A percentile compares a stretch with the other conserved stretches of the same genome.
Conservation (phyloP, 352 stramenopile genomes). For the Phytophthora podocarpi region DNA sequence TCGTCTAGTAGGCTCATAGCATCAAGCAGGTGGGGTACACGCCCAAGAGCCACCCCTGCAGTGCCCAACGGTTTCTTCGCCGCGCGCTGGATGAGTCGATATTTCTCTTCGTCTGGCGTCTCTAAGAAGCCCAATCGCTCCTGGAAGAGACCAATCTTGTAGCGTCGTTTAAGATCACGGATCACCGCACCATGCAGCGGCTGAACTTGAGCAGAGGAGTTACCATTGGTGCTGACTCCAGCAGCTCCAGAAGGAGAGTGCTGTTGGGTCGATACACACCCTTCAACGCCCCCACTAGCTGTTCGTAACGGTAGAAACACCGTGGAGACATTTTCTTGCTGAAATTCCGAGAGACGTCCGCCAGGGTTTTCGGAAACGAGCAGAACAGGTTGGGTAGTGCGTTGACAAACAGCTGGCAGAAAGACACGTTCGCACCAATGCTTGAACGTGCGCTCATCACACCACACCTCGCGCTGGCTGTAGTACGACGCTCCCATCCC, state of each 20-base stretch:
- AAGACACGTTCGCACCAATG: constrained; percentile 61
- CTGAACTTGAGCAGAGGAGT: constrained; percentile 30
- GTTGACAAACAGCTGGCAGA: constrained; percentile 45
- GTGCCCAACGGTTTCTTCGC: constrained; percentile 39
- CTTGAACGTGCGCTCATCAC: constrained; percentile 53
- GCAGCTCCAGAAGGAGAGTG: not conserved
- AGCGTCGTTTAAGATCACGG: constrained; percentile 55
- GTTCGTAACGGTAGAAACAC: constrained; percentile 44
- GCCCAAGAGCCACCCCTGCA: constrained; percentile 42
- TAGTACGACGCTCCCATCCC: constrained; percentile 34
- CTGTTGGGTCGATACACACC: constrained; percentile 3
- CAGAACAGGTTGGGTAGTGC: constrained; percentile 48
- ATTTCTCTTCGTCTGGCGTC: constrained; percentile 45
- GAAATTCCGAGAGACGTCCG: constrained; percentile 39
- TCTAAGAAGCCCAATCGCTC: constrained; percentile 51
- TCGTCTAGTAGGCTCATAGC: constrained; percentile 51
- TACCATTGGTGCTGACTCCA: not conserved
- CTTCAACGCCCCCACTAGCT: not conserved
- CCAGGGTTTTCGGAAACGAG: constrained; percentile 55
- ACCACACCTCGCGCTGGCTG: constrained; percentile 61
- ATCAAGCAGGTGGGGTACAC: constrained; percentile 46
- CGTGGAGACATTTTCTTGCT: constrained; percentile 44
- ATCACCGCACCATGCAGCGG: constrained; percentile 42
- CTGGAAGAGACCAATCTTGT: constrained; percentile 56
- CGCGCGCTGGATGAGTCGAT: constrained; percentile 45